Evolutionary conservation across 257 asterid genomes (phyloP).

Genomic region (Misopates orontium): DNA sequence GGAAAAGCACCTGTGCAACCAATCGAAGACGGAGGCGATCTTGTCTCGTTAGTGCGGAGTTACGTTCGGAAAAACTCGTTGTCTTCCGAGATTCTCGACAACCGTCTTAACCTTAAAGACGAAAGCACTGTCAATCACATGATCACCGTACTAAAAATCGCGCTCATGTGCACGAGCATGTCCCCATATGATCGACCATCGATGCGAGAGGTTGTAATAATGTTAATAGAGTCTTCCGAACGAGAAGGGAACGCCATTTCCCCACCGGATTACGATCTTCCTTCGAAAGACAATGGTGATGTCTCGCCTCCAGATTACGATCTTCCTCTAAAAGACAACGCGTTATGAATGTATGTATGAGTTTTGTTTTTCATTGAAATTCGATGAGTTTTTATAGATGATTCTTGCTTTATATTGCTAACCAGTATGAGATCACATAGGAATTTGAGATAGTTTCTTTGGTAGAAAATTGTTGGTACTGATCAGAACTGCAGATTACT

Average conservation of each 20-base stretch:
- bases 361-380: constrained; percentile 23
- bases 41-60: constrained; percentile 64
- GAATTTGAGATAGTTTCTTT: constrained; percentile 42
- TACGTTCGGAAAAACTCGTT: constrained; percentile 55
- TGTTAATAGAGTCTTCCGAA: constrained; percentile 77
- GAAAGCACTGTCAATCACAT: constrained; percentile 58
- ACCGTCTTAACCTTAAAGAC: constrained; percentile 56
- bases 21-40: constrained; percentile 84
- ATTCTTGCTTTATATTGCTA: constrained; percentile 34
- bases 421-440: constrained; percentile 30
- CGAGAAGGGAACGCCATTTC: constrained; percentile 51
- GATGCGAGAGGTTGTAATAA: constrained; percentile 80
- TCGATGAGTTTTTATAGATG: constrained; percentile 32
- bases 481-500: constrained; percentile 29
- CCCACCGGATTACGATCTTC: constrained; percentile 48
- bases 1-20: constrained; percentile 94
- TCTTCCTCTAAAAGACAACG: constrained; percentile 44
- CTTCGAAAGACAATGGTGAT: constrained; percentile 42
- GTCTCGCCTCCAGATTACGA: constrained; percentile 54
- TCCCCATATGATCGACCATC: constrained; percentile 78
- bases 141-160: constrained; percentile 72
- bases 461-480: constrained; percentile 21
- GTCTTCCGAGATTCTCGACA: constrained; percentile 66
- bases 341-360: constrained; percentile 40
- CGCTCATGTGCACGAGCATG: constrained; percentile 77